Base-by-base conservation (phyloP, 2,329 filamentous ascomycete genomes). In the Rugonectria rugulosa region DNA sequence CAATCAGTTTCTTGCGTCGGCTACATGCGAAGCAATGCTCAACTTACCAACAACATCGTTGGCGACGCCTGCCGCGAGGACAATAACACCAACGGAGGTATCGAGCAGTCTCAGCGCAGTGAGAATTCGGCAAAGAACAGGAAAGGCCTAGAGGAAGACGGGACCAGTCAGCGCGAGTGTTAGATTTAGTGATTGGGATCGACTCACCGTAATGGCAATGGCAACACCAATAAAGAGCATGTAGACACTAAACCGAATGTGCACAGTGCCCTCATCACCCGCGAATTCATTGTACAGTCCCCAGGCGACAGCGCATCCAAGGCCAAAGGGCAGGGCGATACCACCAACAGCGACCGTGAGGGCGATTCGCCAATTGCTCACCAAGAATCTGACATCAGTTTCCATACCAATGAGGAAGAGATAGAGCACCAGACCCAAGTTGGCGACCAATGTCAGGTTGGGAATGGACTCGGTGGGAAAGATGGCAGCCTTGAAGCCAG, bases 321-420 rank as follows among this genome's bases (percentile, higher is more conserved):
- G 73, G 3, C 86, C 91, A 70, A 97, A 97, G 0, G 92, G 92
- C 10, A 96, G 70, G 6, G 85, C 79, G 87, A 96, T 92, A 43
- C 91, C 91, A 5, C 88, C 85, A 0, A 91, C 75, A 1, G 89
- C 90, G 2, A 96, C 92, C 63, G 86, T 89, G n/a, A 89, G 71
- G 0, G 92, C 91, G 2, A 92, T 80, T 37, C 84, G 85, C 91
- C 91, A 96, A 68, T 96, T 95, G 66, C 83, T 86, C 20, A 87
- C 73, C 50, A 96, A 44, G 29, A 59, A 82, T 63, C 91, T 86
- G 23, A 89, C 82, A 46, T 96, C 77, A 68, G 93, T 91, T 77
- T 97, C 92, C 3, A 96, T 79, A 1, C 91, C 92, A n/a, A 96
- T 91, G 54, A 96, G 80, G 73, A 97, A 97, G 23, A 96, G 78